Evolutionary conservation across 768 basidiomycete genomes (phyloP).

Genomic region (Hygrocybe coccinea): DNA sequence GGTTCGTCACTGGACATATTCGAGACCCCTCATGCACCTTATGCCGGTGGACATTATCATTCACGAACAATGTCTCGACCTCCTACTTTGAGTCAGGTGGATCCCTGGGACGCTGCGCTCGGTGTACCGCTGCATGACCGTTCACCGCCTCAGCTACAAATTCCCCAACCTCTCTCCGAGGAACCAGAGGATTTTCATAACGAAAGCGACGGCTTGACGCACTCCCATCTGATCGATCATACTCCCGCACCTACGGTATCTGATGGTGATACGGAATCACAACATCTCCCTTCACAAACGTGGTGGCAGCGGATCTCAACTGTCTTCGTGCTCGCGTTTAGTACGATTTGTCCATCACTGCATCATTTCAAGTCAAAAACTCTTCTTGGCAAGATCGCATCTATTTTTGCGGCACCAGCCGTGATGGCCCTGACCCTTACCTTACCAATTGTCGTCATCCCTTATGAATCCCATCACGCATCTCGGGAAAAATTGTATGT

Average conservation of each 20-base stretch:
- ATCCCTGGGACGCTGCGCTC: slow-evolving; percentile 50
- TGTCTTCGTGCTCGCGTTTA: slow-evolving; percentile 40
- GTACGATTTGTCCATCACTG: slow-evolving; percentile 82
- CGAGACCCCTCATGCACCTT: slow-evolving; percentile 62
- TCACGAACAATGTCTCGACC: slow-evolving; percentile 1
- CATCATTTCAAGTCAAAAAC: slow-evolving; percentile 69
- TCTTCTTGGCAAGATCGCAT: slow-evolving; percentile 62
- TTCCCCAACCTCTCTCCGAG: slow-evolving; percentile 22
- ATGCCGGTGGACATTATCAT: slow-evolving; percentile 72
- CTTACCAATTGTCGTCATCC: slow-evolving; percentile 79
- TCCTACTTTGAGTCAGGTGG: slow-evolving; percentile 31
- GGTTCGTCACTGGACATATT: slow-evolving; percentile 57
- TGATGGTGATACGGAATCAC: slow-evolving; percentile 41
- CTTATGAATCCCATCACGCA: slow-evolving; percentile 32
- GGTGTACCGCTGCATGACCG: slow-evolving; percentile 52
- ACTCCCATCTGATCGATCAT: slow-evolving; percentile 53
- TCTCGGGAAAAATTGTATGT: slow-evolving; percentile 38
- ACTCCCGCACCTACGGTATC: slow-evolving; percentile 51
- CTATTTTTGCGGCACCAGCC: slow-evolving; percentile 80
- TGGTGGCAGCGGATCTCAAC: slow-evolving; percentile 37
- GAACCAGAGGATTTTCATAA: slow-evolving; percentile 17
- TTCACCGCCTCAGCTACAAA: slow-evolving; percentile 24
- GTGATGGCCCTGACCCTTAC: slow-evolving; percentile 83
- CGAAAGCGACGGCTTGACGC: slow-evolving; percentile 14
- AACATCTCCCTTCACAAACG: slow-evolving; percentile 38